A percentile compares a stretch with the other conserved stretches of the same genome.
Conservation (phyloP, 2,329 filamentous ascomycete genomes). For the Plectosphaerella plurivora region DNA sequence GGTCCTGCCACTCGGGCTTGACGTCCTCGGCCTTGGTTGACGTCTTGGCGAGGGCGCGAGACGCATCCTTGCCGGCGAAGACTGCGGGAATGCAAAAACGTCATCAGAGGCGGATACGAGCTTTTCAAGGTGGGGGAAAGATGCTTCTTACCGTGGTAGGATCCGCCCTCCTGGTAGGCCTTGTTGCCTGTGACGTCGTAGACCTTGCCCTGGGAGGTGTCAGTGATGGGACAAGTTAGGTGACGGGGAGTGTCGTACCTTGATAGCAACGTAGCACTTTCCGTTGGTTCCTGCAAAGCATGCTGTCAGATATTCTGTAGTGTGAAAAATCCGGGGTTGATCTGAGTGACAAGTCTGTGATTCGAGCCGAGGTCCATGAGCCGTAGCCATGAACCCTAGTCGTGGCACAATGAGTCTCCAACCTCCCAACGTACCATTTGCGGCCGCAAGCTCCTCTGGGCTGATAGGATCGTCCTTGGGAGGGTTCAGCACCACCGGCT, state of each 20-base stretch:
- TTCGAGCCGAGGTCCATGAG: too few species aligned
- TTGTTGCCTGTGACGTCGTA: slow-evolving; percentile 93
- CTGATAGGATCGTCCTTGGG: slow-evolving; percentile 87
- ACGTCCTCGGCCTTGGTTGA: slow-evolving; percentile 85
- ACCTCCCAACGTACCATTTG: slow-evolving; percentile 63
- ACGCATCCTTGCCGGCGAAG: slow-evolving; percentile 93
- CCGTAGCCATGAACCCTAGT: too few species aligned
- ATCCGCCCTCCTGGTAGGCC: slow-evolving; percentile 75
- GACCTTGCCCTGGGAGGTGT: slow-evolving; percentile 65
- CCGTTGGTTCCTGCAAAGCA: slow-evolving; percentile 51
- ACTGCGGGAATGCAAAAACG: slow-evolving; percentile 49
- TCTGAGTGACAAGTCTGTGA: too few species aligned
- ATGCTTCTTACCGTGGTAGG: slow-evolving; percentile 69
- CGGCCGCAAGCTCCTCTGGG: slow-evolving; percentile 72
- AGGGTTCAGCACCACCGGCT: slow-evolving; percentile 68
- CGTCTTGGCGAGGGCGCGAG: slow-evolving; percentile 81
- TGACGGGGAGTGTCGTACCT: slow-evolving; percentile 46
- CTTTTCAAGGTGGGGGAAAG: slow-evolving; percentile 3
- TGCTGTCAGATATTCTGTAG: not conserved
- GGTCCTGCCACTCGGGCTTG: slow-evolving; percentile 73
- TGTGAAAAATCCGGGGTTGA: too few species aligned
- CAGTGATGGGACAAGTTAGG: not conserved
- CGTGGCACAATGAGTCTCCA: not conserved
- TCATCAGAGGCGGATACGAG: not conserved
- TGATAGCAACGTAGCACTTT: slow-evolving; percentile 66